Conservation (phyloP, 2,329 filamentous ascomycete genomes). For the Fusarium equiseti region DNA sequence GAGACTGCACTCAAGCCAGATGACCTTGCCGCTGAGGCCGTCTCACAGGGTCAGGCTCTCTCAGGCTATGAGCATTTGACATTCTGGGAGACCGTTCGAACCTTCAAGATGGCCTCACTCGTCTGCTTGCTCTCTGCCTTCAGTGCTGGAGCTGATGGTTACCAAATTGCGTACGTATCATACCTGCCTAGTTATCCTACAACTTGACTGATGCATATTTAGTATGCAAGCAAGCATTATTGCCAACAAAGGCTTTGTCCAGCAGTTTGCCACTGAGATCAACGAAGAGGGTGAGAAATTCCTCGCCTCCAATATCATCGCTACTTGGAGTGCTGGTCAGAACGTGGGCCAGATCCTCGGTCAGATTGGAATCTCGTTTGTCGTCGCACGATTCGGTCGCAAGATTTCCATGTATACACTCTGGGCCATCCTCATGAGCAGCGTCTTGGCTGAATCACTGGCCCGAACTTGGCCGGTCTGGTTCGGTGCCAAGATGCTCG, state of each 20-base stretch:
- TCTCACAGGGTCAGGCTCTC: neutral
- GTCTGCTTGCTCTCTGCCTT: neutral
- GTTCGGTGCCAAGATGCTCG: slow-evolving; percentile 53
- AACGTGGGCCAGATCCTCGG: slow-evolving; percentile 56
- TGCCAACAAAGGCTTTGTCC: slow-evolving; percentile 31
- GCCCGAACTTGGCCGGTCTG: slow-evolving; percentile 55
- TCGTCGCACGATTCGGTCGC: slow-evolving; percentile 49
- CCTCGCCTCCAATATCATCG: slow-evolving; percentile 52
- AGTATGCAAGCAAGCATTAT: slow-evolving; percentile 35
- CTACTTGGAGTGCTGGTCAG: slow-evolving; percentile 55
- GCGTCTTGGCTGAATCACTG: slow-evolving; percentile 54
- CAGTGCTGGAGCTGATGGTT: slow-evolving; percentile 5
- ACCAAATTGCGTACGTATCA: neutral
- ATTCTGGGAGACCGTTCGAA: slow-evolving; percentile 7
- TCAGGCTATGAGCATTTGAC: neutral
- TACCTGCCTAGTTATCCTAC: neutral
- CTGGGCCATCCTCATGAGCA: slow-evolving; percentile 51
- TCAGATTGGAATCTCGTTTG: slow-evolving; percentile 48
- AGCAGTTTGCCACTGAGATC: slow-evolving; percentile 17
- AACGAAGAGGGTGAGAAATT: slow-evolving; percentile 46
- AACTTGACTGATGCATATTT: neutral
- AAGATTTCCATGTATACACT: slow-evolving; percentile 50
- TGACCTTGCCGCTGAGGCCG: neutral
- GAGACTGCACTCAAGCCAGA: neutral
- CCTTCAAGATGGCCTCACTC: slow-evolving; percentile 2